Percentiles rank a stretch among this genome's conserved stretches.
Evolutionary conservation across 257 asterid species (phyloP).

Genomic region (Scutellaria galericulata): DNA sequence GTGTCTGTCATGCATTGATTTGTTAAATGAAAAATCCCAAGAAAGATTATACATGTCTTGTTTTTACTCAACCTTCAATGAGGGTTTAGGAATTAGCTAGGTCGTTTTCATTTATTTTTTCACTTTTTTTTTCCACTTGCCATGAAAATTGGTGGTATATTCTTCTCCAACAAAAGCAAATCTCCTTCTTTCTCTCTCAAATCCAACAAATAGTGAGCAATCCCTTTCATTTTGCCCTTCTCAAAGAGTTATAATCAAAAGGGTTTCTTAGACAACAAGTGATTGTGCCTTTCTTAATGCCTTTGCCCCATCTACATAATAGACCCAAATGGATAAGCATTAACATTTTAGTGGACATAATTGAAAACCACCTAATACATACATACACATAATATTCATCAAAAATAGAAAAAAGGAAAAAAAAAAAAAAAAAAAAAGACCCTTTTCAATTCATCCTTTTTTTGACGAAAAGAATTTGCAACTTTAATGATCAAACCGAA

Average conservation of each 20-base stretch:
- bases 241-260: slow-evolving; percentile 36
- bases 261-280: slow-evolving; percentile 41
- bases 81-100: background rate
- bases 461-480: too few species aligned
- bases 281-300: slow-evolving; percentile 33
- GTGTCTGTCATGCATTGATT: slow-evolving; percentile 4
- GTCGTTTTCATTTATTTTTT: too few species aligned
- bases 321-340: slow-evolving; percentile 47
- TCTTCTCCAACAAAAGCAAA: slow-evolving; percentile 36
- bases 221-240: slow-evolving; percentile 44
- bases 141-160: slow-evolving; percentile 1
- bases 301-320: slow-evolving; percentile 33
- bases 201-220: slow-evolving; percentile 47
- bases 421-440: background rate
- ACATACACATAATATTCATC: background rate
- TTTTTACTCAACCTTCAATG: background rate
- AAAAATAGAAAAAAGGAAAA: background rate
- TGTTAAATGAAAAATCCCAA: background rate
- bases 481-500: too few species aligned
- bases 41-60: slow-evolving; percentile 25
- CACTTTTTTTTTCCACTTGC: slow-evolving; percentile 13
- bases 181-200: slow-evolving; percentile 40
- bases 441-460: background rate
- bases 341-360: slow-evolving; percentile 47
- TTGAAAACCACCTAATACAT: slow-evolving; percentile 40